Evolutionary conservation across 257 asterid species (phyloP).

Genomic region (Rehmannia glutinosa): DNA sequence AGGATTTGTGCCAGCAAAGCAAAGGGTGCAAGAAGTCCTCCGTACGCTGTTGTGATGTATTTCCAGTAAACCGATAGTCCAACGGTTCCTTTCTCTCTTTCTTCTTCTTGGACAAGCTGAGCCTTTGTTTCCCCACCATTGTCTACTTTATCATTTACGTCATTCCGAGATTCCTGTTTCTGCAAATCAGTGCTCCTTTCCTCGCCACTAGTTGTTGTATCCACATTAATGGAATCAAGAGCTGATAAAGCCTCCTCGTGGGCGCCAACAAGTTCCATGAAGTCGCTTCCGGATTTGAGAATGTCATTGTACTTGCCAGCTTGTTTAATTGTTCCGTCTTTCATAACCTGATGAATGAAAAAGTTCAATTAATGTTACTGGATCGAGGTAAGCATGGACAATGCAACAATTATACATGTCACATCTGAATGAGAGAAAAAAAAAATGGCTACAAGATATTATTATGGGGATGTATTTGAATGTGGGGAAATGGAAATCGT

Average conservation of each 20-base stretch:
- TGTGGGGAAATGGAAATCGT: no score
- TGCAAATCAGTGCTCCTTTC: conserved; percentile 24
- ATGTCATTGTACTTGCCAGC: conserved; percentile 79
- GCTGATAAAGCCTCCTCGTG: conserved; percentile 75
- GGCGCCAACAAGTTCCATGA: conserved; percentile 91
- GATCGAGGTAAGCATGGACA: neutral
- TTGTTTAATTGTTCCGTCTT: conserved; percentile 70
- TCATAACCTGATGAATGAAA: conserved; percentile 59
- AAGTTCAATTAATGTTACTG: neutral
- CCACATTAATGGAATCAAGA: conserved; percentile 43
- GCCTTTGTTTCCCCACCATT: conserved; percentile 31
- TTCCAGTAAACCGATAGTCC: conserved; percentile 80
- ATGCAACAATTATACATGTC: no score
- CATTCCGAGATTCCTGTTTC: conserved; percentile 33
- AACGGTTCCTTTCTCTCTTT: conserved; percentile 83
- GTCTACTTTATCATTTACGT: conserved; percentile 30
- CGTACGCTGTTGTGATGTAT: conserved; percentile 70
- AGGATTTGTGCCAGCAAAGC: conserved; percentile 58
- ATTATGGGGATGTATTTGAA: no score
- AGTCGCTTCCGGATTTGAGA: conserved; percentile 62
- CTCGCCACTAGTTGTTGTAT: conserved; percentile 15
- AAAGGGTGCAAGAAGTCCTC: conserved; percentile 84
- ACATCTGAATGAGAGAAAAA: no score
- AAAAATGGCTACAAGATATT: no score
- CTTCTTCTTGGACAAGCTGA: conserved; percentile 92